phyloP scores from a whole-genome alignment of 2,329 filamentous ascomycete genomes.

The Fusarium hostae region DNA sequence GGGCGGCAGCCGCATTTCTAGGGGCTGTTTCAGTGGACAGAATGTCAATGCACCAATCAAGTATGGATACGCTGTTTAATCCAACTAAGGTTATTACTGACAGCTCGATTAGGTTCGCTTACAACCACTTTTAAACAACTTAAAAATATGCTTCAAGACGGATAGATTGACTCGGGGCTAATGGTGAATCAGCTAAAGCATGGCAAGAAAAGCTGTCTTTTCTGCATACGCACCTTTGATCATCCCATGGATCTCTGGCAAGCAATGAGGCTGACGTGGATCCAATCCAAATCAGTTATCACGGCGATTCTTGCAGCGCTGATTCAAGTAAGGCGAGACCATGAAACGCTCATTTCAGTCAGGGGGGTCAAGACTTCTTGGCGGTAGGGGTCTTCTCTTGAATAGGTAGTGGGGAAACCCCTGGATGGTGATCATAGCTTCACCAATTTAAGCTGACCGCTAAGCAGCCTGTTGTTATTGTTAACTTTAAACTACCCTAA shows the following conservation, averaged over 20 bases:
- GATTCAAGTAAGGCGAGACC: neutral
- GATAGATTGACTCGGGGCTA: neutral
- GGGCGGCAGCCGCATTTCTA: neutral
- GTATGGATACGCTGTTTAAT: conserved; percentile 8
- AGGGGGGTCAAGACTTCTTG: conserved; percentile 3
- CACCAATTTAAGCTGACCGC: conserved; percentile 1
- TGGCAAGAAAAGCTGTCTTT: too few species aligned
- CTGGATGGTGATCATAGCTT: conserved; percentile 21
- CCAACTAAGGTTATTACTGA: neutral
- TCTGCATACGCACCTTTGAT: neutral
- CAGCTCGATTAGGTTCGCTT: neutral
- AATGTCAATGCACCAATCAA: conserved; percentile 17
- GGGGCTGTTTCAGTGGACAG: conserved; percentile 12
- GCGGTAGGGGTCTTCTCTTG: conserved; percentile 16
- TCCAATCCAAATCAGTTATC: neutral
- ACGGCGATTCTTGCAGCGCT: neutral
- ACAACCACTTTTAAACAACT: conserved; percentile 2
- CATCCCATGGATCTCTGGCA: too few species aligned
- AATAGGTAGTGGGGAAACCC: conserved; percentile 2
- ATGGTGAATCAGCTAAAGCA: neutral
- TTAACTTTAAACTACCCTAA: neutral
- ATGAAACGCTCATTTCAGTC: conserved; percentile 21
- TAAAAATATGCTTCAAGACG: conserved; percentile 17
- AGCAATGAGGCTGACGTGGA: neutral
- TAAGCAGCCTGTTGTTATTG: conserved; percentile 1